Conservation (phyloP, 345 rosid species). For the Boechera divaricarpa region DNA sequence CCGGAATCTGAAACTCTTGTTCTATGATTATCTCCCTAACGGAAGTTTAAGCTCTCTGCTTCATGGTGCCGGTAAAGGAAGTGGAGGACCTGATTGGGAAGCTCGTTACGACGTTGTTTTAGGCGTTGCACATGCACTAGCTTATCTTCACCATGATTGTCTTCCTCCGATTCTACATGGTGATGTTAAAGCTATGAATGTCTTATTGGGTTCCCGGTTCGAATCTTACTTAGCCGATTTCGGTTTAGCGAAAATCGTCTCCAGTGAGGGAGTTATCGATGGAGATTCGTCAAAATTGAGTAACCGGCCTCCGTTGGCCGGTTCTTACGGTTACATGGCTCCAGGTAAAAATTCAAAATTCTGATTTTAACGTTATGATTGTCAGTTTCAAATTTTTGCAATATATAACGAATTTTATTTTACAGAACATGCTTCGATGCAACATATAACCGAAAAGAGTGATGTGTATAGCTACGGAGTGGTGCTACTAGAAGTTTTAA, state of each 20-base stretch:
- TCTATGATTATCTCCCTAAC: slow-evolving; percentile 91
- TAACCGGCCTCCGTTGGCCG: slow-evolving; percentile 78
- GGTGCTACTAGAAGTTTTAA: slow-evolving; percentile 78
- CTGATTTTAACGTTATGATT: not conserved
- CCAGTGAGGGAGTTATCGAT: slow-evolving; percentile 25
- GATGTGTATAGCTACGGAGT: slow-evolving; percentile 94
- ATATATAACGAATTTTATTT: not conserved
- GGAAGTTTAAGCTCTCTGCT: slow-evolving; percentile 94
- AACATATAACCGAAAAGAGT: slow-evolving; percentile 78
- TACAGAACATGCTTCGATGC: slow-evolving; percentile 85
- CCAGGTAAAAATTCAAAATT: slow-evolving; percentile 59
- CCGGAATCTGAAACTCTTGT: slow-evolving; percentile 71
- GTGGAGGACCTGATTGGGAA: slow-evolving; percentile 86
- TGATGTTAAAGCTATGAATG: slow-evolving; percentile 94
- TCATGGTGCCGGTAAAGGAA: slow-evolving; percentile 75
- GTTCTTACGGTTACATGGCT: slow-evolving; percentile 98
- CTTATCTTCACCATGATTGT: slow-evolving; percentile 94
- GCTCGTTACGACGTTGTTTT: slow-evolving; percentile 69
- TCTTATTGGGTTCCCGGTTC: slow-evolving; percentile 67
- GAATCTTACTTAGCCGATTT: slow-evolving; percentile 91
- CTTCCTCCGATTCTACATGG: slow-evolving; percentile 88
- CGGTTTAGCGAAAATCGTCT: slow-evolving; percentile 72
- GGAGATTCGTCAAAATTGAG: slow-evolving; percentile 52
- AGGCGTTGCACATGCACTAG: slow-evolving; percentile 90
- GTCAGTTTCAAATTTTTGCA: not conserved